phyloP scores from a whole-genome alignment of 2,329 filamentous ascomycete genomes.

The Aspergillus amoenus region DNA sequence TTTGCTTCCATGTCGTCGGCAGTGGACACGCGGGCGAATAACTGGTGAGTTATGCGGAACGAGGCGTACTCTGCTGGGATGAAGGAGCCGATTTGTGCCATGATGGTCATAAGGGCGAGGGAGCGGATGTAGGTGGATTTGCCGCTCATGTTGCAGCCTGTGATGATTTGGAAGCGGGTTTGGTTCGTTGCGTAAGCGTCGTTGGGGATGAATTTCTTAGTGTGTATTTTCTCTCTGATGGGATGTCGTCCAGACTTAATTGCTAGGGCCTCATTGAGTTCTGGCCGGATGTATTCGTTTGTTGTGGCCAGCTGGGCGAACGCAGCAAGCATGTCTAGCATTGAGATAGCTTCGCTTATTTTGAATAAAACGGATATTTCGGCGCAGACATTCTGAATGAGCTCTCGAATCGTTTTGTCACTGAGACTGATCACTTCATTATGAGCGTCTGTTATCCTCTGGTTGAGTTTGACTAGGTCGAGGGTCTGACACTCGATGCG shows the following conservation, averaged over 20 bases:
- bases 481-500: constrained; percentile 85
- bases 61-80: constrained; percentile 82
- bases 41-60: constrained; percentile 74
- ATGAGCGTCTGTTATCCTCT: constrained; percentile 74
- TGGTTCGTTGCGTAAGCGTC: constrained; percentile 83
- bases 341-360: constrained; percentile 79
- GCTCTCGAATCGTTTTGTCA: constrained; percentile 69
- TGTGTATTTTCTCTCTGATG: constrained; percentile 71
- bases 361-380: constrained; percentile 75
- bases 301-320: constrained; percentile 74
- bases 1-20: constrained; percentile 89
- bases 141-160: constrained; percentile 96
- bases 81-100: constrained; percentile 91
- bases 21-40: constrained; percentile 84
- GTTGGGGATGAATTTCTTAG: constrained; percentile 75
- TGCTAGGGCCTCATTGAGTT: constrained; percentile 66
- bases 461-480: constrained; percentile 76
- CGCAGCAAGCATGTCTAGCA: constrained; percentile 80
- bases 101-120: constrained; percentile 79
- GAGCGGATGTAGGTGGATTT: constrained; percentile 94
- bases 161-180: constrained; percentile 86
- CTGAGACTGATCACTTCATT: constrained; percentile 82
- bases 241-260: constrained; percentile 76
- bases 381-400: constrained; percentile 70
- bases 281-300: constrained; percentile 67